Conservation (phyloP, 257 asterid species). For the Nicotiana attenuata region DNA sequence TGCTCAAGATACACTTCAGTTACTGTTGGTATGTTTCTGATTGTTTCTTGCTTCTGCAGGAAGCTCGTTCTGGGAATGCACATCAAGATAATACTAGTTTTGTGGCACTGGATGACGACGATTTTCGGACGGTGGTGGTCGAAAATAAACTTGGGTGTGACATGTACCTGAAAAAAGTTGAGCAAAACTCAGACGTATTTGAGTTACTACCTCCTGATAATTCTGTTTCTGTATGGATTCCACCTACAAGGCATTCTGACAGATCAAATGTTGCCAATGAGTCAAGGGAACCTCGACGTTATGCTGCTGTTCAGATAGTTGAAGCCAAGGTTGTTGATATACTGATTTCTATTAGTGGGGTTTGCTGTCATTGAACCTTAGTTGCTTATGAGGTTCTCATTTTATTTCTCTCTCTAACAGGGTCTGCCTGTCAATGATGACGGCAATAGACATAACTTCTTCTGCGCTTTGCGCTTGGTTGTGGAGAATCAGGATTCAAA, state of each 20-base stretch:
- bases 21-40: constrained; percentile 32
- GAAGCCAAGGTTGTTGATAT: constrained; percentile 72
- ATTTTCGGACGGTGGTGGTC: constrained; percentile 67
- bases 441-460: constrained; percentile 84
- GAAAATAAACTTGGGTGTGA: constrained; percentile 97
- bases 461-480: constrained; percentile 94
- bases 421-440: constrained; percentile 86
- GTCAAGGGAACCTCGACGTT: constrained; percentile 81
- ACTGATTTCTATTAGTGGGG: background rate
- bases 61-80: constrained; percentile 49
- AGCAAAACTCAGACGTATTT: constrained; percentile 43
- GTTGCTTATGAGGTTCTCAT: background rate
- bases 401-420: constrained; percentile 40
- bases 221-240: constrained; percentile 61
- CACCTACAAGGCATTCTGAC: constrained; percentile 95
- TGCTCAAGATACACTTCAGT: constrained; percentile 24
- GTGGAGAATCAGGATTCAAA: constrained; percentile 85
- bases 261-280: constrained; percentile 79
- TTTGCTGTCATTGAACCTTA: background rate
- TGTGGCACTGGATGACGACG: constrained; percentile 86
- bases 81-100: constrained; percentile 42
- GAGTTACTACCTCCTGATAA: constrained; percentile 48
- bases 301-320: constrained; percentile 73
- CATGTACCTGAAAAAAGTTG: constrained; percentile 58
- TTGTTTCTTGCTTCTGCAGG: constrained; percentile 41